Evolutionary conservation across 352 stramenopile species (phyloP).

Genomic region (Peronospora farinosa): DNA sequence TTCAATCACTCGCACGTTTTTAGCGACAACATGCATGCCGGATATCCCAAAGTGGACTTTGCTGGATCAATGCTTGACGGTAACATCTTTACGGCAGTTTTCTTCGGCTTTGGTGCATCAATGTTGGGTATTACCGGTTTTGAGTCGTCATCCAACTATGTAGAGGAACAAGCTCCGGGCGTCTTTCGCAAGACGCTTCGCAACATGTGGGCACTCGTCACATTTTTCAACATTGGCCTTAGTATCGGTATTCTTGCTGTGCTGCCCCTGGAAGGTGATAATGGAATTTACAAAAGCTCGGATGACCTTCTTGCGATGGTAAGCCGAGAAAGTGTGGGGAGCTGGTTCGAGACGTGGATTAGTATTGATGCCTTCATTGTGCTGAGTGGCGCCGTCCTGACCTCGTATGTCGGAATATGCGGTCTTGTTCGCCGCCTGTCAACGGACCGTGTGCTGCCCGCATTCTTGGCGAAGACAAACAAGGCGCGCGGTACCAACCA

Average conservation of each 20-base stretch:
- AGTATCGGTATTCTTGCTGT: constrained; percentile 57
- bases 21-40: constrained; percentile 50
- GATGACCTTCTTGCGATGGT: constrained; percentile 64
- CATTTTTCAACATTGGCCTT: constrained; percentile 81
- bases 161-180: constrained; percentile 75
- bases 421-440: constrained; percentile 68
- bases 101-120: constrained; percentile 66
- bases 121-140: constrained; percentile 88
- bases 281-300: constrained; percentile 37
- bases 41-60: constrained; percentile 52
- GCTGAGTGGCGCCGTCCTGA: constrained; percentile 76
- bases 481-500: constrained; percentile 60
- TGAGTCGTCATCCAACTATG: constrained; percentile 81
- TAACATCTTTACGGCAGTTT: constrained; percentile 43
- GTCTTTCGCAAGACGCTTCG: constrained; percentile 69
- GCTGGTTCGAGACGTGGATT: constrained; percentile 47
- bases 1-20: constrained; percentile 52
- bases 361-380: constrained; percentile 85
- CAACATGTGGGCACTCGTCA: constrained; percentile 77
- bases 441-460: constrained; percentile 51
- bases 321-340: constrained; percentile 30
- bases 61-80: constrained; percentile 34
- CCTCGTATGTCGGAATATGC: constrained; percentile 75
- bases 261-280: constrained; percentile 48
- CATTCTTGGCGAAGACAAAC: constrained; percentile 53